Conservation (phyloP, 1,284 basidiomycete genomes). For the Austropuccinia psidii region DNA sequence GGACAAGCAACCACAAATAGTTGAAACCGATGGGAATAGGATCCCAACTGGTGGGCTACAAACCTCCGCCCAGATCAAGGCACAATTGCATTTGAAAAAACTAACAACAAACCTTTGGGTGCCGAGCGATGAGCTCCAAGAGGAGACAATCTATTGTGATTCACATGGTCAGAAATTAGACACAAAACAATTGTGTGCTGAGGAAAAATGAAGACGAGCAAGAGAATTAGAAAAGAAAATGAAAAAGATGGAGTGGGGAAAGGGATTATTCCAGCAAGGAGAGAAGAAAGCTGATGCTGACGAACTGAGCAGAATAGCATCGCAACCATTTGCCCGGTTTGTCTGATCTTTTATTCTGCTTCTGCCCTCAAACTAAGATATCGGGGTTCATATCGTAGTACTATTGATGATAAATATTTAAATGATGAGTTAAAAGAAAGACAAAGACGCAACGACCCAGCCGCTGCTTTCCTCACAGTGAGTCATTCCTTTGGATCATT, state of each 20-base stretch:
- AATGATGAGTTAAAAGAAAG: conserved; percentile 72
- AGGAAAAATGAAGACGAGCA: conserved; percentile 66
- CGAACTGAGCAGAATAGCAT: conserved; percentile 62
- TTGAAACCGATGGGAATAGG: conserved; percentile 63
- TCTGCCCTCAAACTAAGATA: not conserved
- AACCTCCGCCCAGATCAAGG: conserved; percentile 55
- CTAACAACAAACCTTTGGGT: conserved; percentile 50
- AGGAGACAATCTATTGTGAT: conserved; percentile 93
- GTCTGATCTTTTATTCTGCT: conserved; percentile 38
- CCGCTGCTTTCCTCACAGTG: conserved; percentile 81
- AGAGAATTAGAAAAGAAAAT: conserved; percentile 74
- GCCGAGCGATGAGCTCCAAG: conserved; percentile 55
- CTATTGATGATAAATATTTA: conserved; percentile 65
- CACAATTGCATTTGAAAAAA: conserved; percentile 46
- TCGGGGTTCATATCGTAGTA: conserved; percentile 4
- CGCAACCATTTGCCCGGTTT: conserved; percentile 62
- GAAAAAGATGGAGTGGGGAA: conserved; percentile 92
- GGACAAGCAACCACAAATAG: conserved; percentile 49
- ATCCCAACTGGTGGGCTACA: conserved; percentile 45
- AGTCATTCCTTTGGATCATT: conserved; percentile 45
- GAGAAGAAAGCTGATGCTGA: conserved; percentile 60
- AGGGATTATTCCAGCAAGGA: conserved; percentile 78
- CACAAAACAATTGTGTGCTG: conserved; percentile 69
- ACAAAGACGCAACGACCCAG: conserved; percentile 89
- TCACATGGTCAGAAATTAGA: conserved; percentile 79